A percentile compares a stretch with the other conserved stretches of the same genome.
phyloP scores from a whole-genome alignment of 306 rosid species.

The Lithocarpus polystachyus region DNA sequence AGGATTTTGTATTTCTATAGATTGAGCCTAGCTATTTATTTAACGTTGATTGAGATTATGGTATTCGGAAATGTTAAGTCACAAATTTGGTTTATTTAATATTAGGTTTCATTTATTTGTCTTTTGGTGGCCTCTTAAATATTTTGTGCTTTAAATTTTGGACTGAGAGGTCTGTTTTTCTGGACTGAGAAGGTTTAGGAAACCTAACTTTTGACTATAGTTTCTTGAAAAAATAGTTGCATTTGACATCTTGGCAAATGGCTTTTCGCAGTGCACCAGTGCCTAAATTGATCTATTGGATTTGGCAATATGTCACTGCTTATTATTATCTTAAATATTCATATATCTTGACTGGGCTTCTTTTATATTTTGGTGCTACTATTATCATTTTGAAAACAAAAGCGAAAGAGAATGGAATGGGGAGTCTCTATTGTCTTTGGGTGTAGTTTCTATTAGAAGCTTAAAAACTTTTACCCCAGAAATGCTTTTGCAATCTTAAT shows the following conservation, averaged over 20 bases:
- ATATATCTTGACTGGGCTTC: too few species aligned
- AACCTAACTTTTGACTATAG: not conserved
- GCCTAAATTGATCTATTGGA: too few species aligned
- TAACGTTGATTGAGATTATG: conserved; percentile 8
- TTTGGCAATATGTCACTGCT: too few species aligned
- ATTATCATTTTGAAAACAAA: too few species aligned
- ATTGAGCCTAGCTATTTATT: conserved; percentile 21
- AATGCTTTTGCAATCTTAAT: too few species aligned
- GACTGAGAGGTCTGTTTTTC: too few species aligned
- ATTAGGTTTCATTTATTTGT: not conserved
- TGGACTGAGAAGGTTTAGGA: not conserved
- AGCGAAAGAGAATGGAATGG: too few species aligned
- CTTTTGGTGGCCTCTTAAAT: not conserved
- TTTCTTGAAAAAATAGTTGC: not conserved
- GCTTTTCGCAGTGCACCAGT: not conserved
- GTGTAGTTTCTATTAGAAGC: too few species aligned
- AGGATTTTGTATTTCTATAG: conserved; percentile 6
- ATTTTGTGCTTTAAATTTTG: not conserved
- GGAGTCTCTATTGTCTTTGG: too few species aligned
- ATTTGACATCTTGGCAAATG: not conserved
- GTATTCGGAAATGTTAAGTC: not conserved
- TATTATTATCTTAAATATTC: too few species aligned
- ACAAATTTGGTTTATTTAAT: conserved; percentile 1
- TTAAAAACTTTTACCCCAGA: too few species aligned
- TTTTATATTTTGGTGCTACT: too few species aligned